phyloP scores from a whole-genome alignment of 2,329 filamentous ascomycete genomes.

The Colletotrichum gigasporum region DNA sequence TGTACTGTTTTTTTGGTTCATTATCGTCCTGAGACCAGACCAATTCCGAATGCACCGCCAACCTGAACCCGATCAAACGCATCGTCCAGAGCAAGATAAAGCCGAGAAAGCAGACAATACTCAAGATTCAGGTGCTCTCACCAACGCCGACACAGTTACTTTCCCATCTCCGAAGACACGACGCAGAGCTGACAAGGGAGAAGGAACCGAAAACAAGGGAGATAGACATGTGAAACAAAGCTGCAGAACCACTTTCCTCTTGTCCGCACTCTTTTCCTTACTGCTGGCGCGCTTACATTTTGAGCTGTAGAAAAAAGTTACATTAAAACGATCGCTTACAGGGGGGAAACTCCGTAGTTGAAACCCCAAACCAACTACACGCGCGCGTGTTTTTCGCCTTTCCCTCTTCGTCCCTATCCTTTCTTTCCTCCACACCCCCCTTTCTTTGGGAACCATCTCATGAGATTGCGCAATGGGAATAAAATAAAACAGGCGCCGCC shows the following conservation, averaged over 20 bases:
- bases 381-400: constrained; percentile 20
- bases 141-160: neutral
- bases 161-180: neutral
- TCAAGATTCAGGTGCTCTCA: neutral
- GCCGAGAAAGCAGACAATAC: no score
- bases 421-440: neutral
- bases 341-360: constrained; percentile 21
- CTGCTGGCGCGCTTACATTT: no score
- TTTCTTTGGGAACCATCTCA: neutral
- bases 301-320: neutral
- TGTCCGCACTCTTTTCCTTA: neutral
- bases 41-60: no score
- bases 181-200: neutral
- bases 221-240: no score
- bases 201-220: neutral
- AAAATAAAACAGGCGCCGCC: constrained; percentile 18
- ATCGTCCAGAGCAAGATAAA: no score
- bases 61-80: no score
- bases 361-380: constrained; percentile 25
- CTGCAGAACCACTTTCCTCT: constrained; percentile 2
- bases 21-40: no score
- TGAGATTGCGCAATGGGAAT: neutral
- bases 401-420: constrained; percentile 3
- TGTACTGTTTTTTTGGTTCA: no score
- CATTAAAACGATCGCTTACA: constrained; percentile 31